These are phyloP conservation scores for Aspergillus oerlinghausenensis DNA, from an alignment of 2,329 filamentous ascomycete genomes.

Conservation along the genomic window DNA sequence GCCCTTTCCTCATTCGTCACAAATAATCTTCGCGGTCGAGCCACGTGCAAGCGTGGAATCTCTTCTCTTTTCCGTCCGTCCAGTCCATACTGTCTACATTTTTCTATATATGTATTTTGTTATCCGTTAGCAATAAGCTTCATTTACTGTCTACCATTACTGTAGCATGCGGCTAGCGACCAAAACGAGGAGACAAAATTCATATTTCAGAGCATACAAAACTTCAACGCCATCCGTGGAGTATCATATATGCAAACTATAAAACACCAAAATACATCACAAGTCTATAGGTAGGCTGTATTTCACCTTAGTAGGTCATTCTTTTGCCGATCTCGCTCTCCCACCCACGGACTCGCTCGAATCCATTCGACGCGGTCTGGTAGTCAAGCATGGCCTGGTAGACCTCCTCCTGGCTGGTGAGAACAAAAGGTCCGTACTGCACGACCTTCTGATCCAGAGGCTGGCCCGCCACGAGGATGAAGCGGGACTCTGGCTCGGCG, in stretches of 20 bases:
- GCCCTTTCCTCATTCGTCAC: neutral
- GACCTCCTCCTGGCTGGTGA: conserved; percentile 66
- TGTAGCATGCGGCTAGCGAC: too few relatives aligned
- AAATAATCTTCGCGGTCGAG: neutral
- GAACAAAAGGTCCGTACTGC: conserved; percentile 82
- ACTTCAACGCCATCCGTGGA: neutral
- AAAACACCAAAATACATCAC: neutral
- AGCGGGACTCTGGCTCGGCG: conserved; percentile 52
- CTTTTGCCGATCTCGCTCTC: conserved; percentile 80
- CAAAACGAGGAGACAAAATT: too few relatives aligned
- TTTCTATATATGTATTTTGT: neutral
- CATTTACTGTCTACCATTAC: neutral
- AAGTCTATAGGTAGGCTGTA: neutral
- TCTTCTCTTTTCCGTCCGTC: neutral
- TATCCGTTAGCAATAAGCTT: neutral
- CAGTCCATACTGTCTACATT: neutral
- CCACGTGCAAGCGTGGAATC: neutral
- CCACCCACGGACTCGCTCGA: conserved; percentile 75
- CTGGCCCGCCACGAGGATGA: conserved; percentile 69
- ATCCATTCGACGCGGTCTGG: conserved; percentile 68
- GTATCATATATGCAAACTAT: conserved; percentile 4
- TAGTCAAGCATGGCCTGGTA: conserved; percentile 74
- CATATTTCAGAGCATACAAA: neutral
- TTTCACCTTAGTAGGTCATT: conserved; percentile 45
- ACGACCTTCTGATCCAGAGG: conserved; percentile 76